Evolutionary conservation across 2,329 filamentous ascomycete species (phyloP).

Genomic region (Elsinoe necatrix): DNA sequence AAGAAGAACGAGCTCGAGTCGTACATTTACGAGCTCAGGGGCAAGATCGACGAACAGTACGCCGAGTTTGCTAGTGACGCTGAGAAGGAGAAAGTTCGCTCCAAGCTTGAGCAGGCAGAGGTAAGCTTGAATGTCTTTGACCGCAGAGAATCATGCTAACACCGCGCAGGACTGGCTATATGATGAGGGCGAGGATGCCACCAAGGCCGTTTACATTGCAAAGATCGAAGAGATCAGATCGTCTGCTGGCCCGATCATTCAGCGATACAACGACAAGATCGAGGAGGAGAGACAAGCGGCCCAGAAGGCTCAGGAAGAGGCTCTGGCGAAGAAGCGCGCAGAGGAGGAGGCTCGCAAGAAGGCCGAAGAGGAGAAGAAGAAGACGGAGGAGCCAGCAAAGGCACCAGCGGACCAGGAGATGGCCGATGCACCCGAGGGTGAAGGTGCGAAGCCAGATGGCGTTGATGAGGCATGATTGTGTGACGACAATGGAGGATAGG

Average conservation of each 20-base stretch:
- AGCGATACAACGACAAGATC: constrained; percentile 91
- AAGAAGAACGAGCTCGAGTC: constrained; percentile 99
- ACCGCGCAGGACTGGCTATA: constrained; percentile 83
- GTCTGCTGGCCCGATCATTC: constrained; percentile 81
- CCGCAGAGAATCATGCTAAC: constrained; percentile 19
- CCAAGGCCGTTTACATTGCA: constrained; percentile 85
- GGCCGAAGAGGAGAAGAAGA: constrained; percentile 59
- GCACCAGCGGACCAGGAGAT: constrained; percentile 44
- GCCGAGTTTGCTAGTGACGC: constrained; percentile 81
- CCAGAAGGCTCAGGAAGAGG: constrained; percentile 58
- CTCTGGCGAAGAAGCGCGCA: constrained; percentile 52
- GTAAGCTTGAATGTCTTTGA: constrained; percentile 42
- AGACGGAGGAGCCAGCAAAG: constrained; percentile 39
- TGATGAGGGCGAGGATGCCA: constrained; percentile 89
- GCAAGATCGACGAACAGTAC: constrained; percentile 90
- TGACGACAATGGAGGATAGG: background rate
- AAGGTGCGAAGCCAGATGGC: constrained; percentile 13
- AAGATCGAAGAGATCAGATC: constrained; percentile 95
- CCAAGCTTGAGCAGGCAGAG: constrained; percentile 77
- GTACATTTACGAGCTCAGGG: constrained; percentile 92
- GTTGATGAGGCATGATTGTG: constrained; percentile 9
- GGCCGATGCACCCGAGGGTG: constrained; percentile 48
- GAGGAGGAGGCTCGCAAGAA: constrained; percentile 67
- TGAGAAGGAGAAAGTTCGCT: constrained; percentile 78
- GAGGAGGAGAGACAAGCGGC: constrained; percentile 75